A percentile compares a stretch with the other conserved stretches of the same genome.
Evolutionary conservation across 352 stramenopile species (phyloP).

Genomic region (Phytophthora citrophthora): DNA sequence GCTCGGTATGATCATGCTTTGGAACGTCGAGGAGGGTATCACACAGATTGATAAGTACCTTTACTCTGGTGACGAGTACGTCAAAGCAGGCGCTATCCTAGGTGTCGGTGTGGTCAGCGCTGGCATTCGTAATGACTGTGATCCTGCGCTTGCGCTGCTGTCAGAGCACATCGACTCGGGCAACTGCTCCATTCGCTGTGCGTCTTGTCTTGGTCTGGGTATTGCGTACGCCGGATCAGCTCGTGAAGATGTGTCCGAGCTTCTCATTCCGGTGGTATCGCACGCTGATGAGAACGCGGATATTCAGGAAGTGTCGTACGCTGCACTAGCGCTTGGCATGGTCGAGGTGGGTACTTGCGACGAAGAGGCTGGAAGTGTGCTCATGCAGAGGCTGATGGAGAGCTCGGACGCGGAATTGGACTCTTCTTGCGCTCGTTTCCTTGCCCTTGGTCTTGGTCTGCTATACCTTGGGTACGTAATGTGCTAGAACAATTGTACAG

Average conservation of each 20-base stretch:
- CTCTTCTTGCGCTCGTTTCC: slow-evolving; percentile 95
- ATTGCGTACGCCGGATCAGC: slow-evolving; percentile 98
- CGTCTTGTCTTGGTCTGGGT: slow-evolving; percentile 95
- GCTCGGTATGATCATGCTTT: slow-evolving; percentile 98
- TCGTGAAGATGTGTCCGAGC: slow-evolving; percentile 97
- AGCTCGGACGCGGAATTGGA: slow-evolving; percentile 97
- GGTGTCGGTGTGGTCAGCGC: slow-evolving; percentile 96
- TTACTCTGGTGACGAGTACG: slow-evolving; percentile 98
- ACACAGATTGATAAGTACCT: slow-evolving; percentile 99
- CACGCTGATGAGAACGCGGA: slow-evolving; percentile 92
- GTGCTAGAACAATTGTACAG: not conserved
- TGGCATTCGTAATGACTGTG: slow-evolving; percentile 96
- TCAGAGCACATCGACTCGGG: slow-evolving; percentile 97
- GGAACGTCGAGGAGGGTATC: slow-evolving; percentile 99
- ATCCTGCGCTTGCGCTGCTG: slow-evolving; percentile 97
- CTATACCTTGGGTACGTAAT: slow-evolving; percentile 95
- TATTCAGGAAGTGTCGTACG: slow-evolving; percentile 92
- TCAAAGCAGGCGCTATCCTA: slow-evolving; percentile 98
- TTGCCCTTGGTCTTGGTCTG: slow-evolving; percentile 97
- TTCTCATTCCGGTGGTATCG: slow-evolving; percentile 95
- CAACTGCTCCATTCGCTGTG: slow-evolving; percentile 95
- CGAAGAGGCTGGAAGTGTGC: slow-evolving; percentile 95
- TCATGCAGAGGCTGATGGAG: slow-evolving; percentile 99
- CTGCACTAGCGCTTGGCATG: slow-evolving; percentile 96
- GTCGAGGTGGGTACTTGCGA: slow-evolving; percentile 98